phyloP scores from a whole-genome alignment of 768 basidiomycete genomes.

The Lentinula raphanica region DNA sequence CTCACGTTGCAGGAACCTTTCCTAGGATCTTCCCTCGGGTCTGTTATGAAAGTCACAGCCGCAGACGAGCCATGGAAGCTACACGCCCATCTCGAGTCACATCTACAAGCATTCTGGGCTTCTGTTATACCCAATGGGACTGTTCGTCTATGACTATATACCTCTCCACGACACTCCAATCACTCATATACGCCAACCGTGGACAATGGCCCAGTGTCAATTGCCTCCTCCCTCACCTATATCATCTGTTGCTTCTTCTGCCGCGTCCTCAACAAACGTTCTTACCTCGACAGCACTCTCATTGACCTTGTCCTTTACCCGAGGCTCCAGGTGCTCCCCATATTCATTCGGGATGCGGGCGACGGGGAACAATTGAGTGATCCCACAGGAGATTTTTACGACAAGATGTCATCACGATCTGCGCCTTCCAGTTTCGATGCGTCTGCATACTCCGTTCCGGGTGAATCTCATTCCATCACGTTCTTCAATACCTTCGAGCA shows the following conservation, averaged over 20 bases:
- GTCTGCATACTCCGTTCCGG: constrained; percentile 2
- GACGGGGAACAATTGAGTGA: constrained; percentile 45
- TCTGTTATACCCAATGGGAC: constrained; percentile 59
- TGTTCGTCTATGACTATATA: constrained; percentile 52
- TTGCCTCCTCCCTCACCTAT: constrained; percentile 32
- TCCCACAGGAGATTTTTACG: constrained; percentile 49
- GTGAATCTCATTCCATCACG: constrained; percentile 8
- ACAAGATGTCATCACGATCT: neutral
- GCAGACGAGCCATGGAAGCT: constrained; percentile 41
- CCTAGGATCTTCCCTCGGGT: constrained; percentile 14
- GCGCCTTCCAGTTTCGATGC: neutral
- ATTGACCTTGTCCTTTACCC: constrained; percentile 9
- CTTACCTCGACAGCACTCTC: neutral
- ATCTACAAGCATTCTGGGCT: constrained; percentile 79
- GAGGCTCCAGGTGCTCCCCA: constrained; percentile 25
- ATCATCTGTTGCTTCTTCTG: constrained; percentile 2
- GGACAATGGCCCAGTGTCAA: constrained; percentile 39
- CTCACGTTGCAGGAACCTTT: constrained; percentile 14
- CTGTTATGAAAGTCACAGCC: neutral
- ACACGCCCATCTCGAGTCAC: constrained; percentile 71
- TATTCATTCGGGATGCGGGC: constrained; percentile 80
- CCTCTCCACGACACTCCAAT: constrained; percentile 17
- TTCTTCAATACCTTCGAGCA: constrained; percentile 6
- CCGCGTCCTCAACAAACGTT: constrained; percentile 9
- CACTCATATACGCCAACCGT: constrained; percentile 7